Conservation (phyloP, 2,329 filamentous ascomycete genomes). For the Sordariomycetes sp. region DNA sequence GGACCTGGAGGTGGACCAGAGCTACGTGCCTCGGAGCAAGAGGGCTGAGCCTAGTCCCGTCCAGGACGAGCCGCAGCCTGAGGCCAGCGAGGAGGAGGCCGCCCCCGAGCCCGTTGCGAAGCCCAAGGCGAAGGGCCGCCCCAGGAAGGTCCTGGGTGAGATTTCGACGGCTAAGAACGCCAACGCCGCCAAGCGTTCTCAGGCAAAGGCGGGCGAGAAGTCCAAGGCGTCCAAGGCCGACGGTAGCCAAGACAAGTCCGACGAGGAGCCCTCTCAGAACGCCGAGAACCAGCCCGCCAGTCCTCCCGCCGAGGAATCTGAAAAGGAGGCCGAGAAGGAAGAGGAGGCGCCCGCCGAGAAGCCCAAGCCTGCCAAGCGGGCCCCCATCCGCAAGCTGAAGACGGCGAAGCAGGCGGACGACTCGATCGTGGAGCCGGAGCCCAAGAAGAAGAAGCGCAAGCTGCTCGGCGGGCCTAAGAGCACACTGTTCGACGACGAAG, state of each 20-base stretch:
- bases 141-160: conserved; percentile 7
- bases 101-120: neutral
- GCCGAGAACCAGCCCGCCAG: conserved; percentile 17
- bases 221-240: conserved; percentile 5
- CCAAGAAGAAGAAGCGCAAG: conserved; percentile 63
- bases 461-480: conserved; percentile 51
- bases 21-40: neutral
- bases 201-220: conserved; percentile 4
- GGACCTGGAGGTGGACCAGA: neutral
- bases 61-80: neutral
- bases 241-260: conserved; percentile 22
- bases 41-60: conserved; percentile 3
- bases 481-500: conserved; percentile 62
- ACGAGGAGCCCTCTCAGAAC: conserved; percentile 22
- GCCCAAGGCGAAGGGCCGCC: conserved; percentile 4
- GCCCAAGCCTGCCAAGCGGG: neutral
- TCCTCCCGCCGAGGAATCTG: conserved; percentile 2
- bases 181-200: neutral
- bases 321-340: conserved; percentile 19
- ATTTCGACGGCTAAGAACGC: conserved; percentile 1
- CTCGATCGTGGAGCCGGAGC: conserved; percentile 20
- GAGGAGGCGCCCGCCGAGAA: conserved; percentile 8
- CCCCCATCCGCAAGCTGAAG: neutral
- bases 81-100: conserved; percentile 5
- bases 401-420: neutral